Conservation (phyloP, 495 filamentous ascomycete species). For the Cercophora sp. region DNA sequence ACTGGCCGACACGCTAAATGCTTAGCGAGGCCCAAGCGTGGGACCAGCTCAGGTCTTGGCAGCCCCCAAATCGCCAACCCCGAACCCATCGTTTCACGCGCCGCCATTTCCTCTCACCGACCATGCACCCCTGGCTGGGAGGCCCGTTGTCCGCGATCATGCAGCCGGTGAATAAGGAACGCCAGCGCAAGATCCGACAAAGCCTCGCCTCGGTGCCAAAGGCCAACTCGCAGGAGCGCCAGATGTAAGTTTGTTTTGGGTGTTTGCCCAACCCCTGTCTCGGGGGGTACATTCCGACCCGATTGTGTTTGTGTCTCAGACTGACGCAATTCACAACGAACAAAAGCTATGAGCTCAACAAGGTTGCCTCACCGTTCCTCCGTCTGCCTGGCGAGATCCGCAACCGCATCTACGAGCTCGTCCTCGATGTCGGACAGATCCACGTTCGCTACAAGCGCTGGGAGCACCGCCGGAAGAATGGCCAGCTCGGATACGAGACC, state of each 20-base stretch:
- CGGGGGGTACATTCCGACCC: background rate
- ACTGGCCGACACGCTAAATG: too few relatives aligned
- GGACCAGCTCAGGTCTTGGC: too few relatives aligned
- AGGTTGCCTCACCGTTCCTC: conserved; percentile 30
- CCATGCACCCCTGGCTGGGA: too few relatives aligned
- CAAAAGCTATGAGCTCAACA: conserved; percentile 20
- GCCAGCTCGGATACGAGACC: conserved; percentile 10
- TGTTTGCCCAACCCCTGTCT: background rate
- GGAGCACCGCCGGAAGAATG: conserved; percentile 13
- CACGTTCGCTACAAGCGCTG: conserved; percentile 23
- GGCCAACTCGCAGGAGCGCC: conserved; percentile 14
- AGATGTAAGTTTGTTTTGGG: conserved; percentile 18
- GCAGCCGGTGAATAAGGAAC: conserved; percentile 21
- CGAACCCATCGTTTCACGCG: too few relatives aligned
- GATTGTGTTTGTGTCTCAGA: background rate
- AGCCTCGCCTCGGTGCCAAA: conserved; percentile 15
- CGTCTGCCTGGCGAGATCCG: conserved; percentile 37
- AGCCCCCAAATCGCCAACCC: too few relatives aligned
- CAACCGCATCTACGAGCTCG: conserved; percentile 36
- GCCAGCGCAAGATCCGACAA: conserved; percentile 23
- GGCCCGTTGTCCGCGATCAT: too few relatives aligned
- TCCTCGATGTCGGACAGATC: conserved; percentile 31
- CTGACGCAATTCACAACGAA: background rate
- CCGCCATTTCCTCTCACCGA: too few relatives aligned
- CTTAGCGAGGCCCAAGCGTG: too few relatives aligned